Percentiles rank a stretch among this genome's conserved stretches.
phyloP scores from a whole-genome alignment of 805 yeast species.

The Candida arabinofermentans region DNA sequence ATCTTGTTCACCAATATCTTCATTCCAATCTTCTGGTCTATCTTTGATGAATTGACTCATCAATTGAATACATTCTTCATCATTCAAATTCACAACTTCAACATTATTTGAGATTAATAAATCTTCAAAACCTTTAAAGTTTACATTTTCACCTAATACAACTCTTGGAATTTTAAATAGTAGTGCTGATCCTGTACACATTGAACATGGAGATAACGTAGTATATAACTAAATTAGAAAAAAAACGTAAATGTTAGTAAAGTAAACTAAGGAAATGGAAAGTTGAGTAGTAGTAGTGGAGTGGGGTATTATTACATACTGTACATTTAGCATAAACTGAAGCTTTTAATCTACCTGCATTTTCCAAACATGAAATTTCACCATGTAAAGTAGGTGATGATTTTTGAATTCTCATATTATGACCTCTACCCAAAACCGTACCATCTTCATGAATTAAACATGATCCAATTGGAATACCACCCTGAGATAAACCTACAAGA shows the following conservation, averaged over 20 bases:
- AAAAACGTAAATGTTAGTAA: slow-evolving; percentile 4
- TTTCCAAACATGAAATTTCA: slow-evolving; percentile 83
- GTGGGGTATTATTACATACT: slow-evolving; percentile 17
- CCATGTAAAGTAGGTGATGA: slow-evolving; percentile 85
- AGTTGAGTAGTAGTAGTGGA: not conserved
- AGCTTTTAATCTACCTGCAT: slow-evolving; percentile 86
- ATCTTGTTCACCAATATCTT: slow-evolving; percentile 59
- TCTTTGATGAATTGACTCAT: slow-evolving; percentile 78
- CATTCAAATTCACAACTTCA: slow-evolving; percentile 60
- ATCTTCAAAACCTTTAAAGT: slow-evolving; percentile 80
- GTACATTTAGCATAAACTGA: slow-evolving; percentile 78
- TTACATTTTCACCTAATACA: slow-evolving; percentile 85
- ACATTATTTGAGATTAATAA: slow-evolving; percentile 64
- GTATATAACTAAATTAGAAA: slow-evolving; percentile 55
- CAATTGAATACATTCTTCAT: slow-evolving; percentile 58
- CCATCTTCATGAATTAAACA: slow-evolving; percentile 74
- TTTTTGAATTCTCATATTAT: slow-evolving; percentile 85
- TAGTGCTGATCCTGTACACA: slow-evolving; percentile 93
- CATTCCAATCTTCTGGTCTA: slow-evolving; percentile 75
- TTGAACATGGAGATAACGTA: slow-evolving; percentile 86
- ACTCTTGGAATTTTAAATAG: slow-evolving; percentile 85
- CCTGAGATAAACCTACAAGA: not conserved
- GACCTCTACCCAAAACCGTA: slow-evolving; percentile 80
- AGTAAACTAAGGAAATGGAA: not conserved
- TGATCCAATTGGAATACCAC: slow-evolving; percentile 43